These are phyloP conservation scores for Acidiella bohemica DNA, from an alignment of 495 filamentous ascomycete genomes.

Conservation along the genomic window DNA sequence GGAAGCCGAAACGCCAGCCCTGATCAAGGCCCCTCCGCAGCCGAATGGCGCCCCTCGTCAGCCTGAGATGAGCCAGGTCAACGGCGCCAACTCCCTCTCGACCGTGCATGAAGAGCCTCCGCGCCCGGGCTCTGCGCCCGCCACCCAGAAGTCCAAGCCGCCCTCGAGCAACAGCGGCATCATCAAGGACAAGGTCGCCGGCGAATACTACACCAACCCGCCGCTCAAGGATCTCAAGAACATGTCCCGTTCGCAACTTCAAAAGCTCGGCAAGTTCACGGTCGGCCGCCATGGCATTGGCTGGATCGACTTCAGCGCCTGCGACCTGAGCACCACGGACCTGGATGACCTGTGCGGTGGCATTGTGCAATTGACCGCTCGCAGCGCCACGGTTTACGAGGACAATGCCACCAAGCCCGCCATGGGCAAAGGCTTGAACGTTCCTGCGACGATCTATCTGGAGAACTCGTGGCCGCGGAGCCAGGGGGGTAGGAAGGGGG, in stretches of 20 bases:
- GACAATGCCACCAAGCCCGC: conserved; percentile 60
- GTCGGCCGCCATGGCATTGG: conserved; percentile 75
- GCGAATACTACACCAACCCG: conserved; percentile 78
- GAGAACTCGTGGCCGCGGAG: conserved; percentile 83
- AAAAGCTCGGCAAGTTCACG: conserved; percentile 54
- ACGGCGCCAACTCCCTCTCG: conserved; percentile 40
- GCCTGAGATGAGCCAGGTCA: conserved; percentile 62
- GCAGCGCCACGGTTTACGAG: conserved; percentile 77
- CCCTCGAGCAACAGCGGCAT: neutral
- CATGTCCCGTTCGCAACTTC: conserved; percentile 59
- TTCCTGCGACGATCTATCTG: conserved; percentile 69
- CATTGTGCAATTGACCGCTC: conserved; percentile 59
- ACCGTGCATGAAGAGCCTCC: conserved; percentile 55
- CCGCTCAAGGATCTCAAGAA: conserved; percentile 52
- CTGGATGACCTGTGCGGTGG: conserved; percentile 57
- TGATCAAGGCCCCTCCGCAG: conserved; percentile 23
- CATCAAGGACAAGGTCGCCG: conserved; percentile 42
- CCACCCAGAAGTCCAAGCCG: conserved; percentile 3
- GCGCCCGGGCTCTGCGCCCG: conserved; percentile 23
- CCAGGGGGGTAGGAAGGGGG: conserved; percentile 41
- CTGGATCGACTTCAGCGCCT: conserved; percentile 62
- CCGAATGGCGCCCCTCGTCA: conserved; percentile 30
- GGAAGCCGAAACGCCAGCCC: conserved; percentile 14
- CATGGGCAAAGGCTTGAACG: conserved; percentile 75
- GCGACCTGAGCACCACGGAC: conserved; percentile 62